Conservation (phyloP, 73 alveolate species). For the Paramecium sonneborni region DNA sequence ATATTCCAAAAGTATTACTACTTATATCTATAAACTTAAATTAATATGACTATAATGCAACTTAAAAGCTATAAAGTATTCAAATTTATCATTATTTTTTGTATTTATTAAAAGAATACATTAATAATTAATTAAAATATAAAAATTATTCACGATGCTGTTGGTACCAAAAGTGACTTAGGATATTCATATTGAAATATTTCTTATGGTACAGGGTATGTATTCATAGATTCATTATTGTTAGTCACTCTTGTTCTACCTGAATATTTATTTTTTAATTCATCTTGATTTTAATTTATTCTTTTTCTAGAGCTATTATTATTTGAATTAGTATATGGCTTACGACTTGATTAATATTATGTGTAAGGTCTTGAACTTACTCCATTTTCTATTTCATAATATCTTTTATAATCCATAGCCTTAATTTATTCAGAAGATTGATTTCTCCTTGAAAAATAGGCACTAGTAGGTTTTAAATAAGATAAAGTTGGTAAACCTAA, state of each 20-base stretch:
- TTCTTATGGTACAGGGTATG: background rate
- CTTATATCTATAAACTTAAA: background rate
- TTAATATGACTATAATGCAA: background rate
- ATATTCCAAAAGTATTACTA: background rate
- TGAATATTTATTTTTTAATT: background rate
- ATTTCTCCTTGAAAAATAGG: slow-evolving; percentile 38
- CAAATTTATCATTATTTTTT: background rate
- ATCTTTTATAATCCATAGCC: slow-evolving; percentile 48
- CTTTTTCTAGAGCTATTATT: background rate
- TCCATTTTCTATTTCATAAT: slow-evolving; percentile 52
- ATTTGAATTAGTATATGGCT: background rate
- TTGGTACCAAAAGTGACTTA: background rate
- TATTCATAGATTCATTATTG: background rate
- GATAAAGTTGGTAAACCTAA: slow-evolving; percentile 40
- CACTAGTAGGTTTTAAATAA: slow-evolving; percentile 57
- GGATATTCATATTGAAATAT: background rate
- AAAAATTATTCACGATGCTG: background rate
- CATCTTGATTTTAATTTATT: background rate
- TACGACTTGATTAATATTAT: background rate
- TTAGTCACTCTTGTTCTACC: background rate
- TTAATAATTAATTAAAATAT: background rate
- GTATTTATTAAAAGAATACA: background rate
- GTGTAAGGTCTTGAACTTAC: slow-evolving; percentile 48
- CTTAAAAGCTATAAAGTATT: background rate
- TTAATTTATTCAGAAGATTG: slow-evolving; percentile 38